These are phyloP conservation scores for Senna siamea DNA, from an alignment of 306 rosid genomes.

Conservation along the genomic window DNA sequence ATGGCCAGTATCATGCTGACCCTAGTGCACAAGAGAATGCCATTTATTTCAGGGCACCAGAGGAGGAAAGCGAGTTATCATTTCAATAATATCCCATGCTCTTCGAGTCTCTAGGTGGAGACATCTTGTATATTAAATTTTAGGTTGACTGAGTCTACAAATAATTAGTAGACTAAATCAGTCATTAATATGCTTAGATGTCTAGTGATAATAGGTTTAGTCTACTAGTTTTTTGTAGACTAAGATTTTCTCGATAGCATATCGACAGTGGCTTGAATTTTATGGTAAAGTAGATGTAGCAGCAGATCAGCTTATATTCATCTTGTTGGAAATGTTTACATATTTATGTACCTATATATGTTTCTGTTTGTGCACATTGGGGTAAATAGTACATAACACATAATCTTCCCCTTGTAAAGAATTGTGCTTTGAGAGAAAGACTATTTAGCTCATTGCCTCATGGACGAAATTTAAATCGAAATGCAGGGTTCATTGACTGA, in stretches of 20 bases:
- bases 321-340: conserved; percentile 25
- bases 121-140: conserved; percentile 20
- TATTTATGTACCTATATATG: too few species aligned
- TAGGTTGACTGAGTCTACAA: neutral
- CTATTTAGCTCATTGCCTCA: neutral
- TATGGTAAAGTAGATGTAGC: conserved; percentile 9
- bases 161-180: neutral
- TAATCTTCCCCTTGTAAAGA: neutral
- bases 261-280: neutral
- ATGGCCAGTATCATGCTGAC: conserved; percentile 91
- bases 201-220: too few species aligned
- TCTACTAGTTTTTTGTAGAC: neutral
- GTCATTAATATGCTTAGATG: too few species aligned
- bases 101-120: neutral
- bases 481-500: neutral
- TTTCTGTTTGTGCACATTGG: neutral
- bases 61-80: conserved; percentile 48
- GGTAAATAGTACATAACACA: conserved; percentile 11
- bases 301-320: conserved; percentile 1
- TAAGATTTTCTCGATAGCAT: too few species aligned
- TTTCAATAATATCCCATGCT: neutral
- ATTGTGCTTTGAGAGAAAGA: neutral
- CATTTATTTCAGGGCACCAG: conserved; percentile 54
- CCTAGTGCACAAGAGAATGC: conserved; percentile 61
- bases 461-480: too few species aligned